These are phyloP conservation scores for Boletus barrowsii DNA, from an alignment of 768 basidiomycete genomes.

Conservation along the genomic window DNA sequence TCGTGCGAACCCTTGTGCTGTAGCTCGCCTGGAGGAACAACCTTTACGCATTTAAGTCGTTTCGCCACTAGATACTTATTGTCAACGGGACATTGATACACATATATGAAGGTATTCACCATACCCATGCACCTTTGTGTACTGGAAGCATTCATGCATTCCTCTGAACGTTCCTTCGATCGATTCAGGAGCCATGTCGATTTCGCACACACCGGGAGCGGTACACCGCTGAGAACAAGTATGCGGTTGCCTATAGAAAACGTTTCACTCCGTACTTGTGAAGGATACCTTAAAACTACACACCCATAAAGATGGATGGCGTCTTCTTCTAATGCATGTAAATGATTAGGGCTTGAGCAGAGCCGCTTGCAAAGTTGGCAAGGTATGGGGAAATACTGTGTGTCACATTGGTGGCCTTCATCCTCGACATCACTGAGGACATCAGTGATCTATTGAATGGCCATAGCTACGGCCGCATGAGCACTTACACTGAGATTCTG, in stretches of 20 bases:
- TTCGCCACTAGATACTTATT: constrained; percentile 38
- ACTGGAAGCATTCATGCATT: constrained; percentile 56
- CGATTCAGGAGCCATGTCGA: constrained; percentile 53
- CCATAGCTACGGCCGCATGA: neutral
- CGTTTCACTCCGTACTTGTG: constrained; percentile 3
- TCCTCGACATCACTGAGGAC: constrained; percentile 45
- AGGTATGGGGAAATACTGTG: constrained; percentile 47
- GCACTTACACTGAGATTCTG: constrained; percentile 37
- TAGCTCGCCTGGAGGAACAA: constrained; percentile 40
- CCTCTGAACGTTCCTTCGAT: constrained; percentile 62
- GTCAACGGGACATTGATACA: neutral
- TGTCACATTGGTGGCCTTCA: constrained; percentile 46
- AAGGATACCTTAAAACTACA: constrained; percentile 3
- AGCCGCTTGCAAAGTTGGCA: constrained; percentile 56
- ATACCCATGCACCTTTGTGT: constrained; percentile 48
- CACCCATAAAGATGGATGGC: constrained; percentile 60
- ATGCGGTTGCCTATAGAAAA: constrained; percentile 42
- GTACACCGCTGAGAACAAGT: constrained; percentile 42
- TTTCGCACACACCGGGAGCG: constrained; percentile 53
- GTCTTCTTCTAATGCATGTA: constrained; percentile 44
- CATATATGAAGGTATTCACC: constrained; percentile 27
- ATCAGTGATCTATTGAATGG: neutral
- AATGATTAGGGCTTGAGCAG: constrained; percentile 45
- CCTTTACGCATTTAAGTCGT: constrained; percentile 48
- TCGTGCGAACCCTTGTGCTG: constrained; percentile 46